Evolutionary conservation across 768 basidiomycete species (phyloP).

Genomic region (Kwoniella bestiolae): DNA sequence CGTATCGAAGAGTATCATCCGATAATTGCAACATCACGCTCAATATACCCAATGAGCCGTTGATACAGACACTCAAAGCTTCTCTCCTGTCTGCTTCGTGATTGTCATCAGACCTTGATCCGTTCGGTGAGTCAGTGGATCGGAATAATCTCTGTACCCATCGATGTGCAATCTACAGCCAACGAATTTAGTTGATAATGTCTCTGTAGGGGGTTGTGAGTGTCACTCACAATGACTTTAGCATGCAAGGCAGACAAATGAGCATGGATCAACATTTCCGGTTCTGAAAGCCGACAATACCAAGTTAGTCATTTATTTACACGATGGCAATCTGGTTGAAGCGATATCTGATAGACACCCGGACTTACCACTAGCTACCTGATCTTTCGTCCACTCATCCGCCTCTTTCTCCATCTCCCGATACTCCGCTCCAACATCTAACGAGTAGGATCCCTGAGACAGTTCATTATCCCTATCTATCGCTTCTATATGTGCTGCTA

Average conservation of each 20-base stretch:
- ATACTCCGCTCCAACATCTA: constrained; percentile 9
- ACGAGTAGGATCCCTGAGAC: background rate
- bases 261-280: constrained; percentile 12
- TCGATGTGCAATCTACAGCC: constrained; percentile 4
- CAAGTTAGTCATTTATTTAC: too few relatives aligned
- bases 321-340: background rate
- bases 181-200: background rate
- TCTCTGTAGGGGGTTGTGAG: too few relatives aligned
- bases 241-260: constrained; percentile 11
- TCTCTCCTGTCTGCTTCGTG: constrained; percentile 19
- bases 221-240: constrained; percentile 23
- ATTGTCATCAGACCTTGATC: background rate
- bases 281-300: background rate
- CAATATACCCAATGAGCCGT: constrained; percentile 10
- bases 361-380: constrained; percentile 6
- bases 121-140: background rate
- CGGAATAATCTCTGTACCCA: constrained; percentile 19
- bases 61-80: constrained; percentile 12
- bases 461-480: constrained; percentile 18
- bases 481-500: constrained; percentile 13
- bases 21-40: constrained; percentile 8
- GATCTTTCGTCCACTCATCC: constrained; percentile 11
- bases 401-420: constrained; percentile 7
- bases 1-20: constrained; percentile 12
- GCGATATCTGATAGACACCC: background rate